Conservation (phyloP, 2,329 filamentous ascomycete genomes). For the Nemania serpens region DNA sequence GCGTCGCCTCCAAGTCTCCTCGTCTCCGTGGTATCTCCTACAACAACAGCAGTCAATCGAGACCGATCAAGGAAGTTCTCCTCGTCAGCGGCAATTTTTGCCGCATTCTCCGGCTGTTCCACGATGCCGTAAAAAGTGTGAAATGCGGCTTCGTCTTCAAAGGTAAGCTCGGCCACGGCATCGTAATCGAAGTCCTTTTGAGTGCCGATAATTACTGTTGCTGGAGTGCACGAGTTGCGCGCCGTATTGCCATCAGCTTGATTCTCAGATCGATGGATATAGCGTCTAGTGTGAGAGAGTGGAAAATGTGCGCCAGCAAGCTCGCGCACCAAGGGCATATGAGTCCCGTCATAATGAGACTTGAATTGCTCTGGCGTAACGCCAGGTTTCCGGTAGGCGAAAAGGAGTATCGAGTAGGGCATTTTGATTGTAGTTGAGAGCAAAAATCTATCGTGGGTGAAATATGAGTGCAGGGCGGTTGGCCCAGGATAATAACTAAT, state of each 20-base stretch:
- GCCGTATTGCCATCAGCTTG: slow-evolving; percentile 20
- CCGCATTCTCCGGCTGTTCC: slow-evolving; percentile 31
- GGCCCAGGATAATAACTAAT: too few species aligned
- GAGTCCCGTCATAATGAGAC: slow-evolving; percentile 26
- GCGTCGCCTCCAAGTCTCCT: neutral
- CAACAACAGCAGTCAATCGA: slow-evolving; percentile 23
- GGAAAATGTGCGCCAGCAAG: slow-evolving; percentile 29
- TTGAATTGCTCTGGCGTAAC: slow-evolving; percentile 32
- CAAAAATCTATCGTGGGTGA: too few species aligned
- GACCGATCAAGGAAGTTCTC: slow-evolving; percentile 33
- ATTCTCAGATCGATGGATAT: slow-evolving; percentile 25
- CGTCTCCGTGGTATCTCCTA: slow-evolving; percentile 25
- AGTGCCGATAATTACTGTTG: slow-evolving; percentile 29
- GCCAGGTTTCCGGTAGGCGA: slow-evolving; percentile 29
- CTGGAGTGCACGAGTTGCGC: slow-evolving; percentile 24
- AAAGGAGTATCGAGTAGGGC: slow-evolving; percentile 1
- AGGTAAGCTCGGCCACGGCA: slow-evolving; percentile 26
- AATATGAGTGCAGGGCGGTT: too few species aligned
- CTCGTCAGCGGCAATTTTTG: slow-evolving; percentile 30
- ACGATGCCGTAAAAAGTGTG: slow-evolving; percentile 28
- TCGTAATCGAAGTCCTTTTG: slow-evolving; percentile 35
- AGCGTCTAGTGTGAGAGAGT: slow-evolving; percentile 32
- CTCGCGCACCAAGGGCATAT: slow-evolving; percentile 28
- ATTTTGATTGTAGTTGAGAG: neutral
- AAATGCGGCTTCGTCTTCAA: slow-evolving; percentile 31